Evolutionary conservation across 176 grass and related monocot species (phyloP).

Genomic region (Oryza longistaminata): DNA sequence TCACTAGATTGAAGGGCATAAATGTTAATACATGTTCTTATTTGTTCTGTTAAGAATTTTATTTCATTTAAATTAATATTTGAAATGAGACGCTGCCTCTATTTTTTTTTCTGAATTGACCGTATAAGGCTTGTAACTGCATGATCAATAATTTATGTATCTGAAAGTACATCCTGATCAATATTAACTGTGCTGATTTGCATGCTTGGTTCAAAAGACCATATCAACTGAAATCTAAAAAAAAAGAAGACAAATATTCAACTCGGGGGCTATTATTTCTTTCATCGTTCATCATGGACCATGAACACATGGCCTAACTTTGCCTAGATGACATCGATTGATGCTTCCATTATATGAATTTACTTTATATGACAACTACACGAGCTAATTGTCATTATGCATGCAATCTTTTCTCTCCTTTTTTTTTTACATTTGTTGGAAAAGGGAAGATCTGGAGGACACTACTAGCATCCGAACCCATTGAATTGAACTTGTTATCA

Average conservation of each 20-base stretch:
- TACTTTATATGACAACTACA: background rate
- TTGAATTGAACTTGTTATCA: too few relatives aligned
- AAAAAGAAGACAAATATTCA: too few relatives aligned
- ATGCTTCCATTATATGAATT: slow-evolving; percentile 6
- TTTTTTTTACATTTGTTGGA: background rate
- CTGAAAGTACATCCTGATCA: background rate
- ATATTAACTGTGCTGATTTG: background rate
- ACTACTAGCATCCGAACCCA: background rate
- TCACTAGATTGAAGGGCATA: background rate
- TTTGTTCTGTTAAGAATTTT: background rate
- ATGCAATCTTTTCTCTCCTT: background rate
- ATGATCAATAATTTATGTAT: background rate
- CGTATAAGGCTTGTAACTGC: background rate
- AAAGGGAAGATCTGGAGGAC: background rate
- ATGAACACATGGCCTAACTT: background rate
- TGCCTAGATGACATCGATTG: background rate
- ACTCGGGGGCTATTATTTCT: background rate
- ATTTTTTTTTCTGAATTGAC: background rate
- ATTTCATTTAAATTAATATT: background rate
- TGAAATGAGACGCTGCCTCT: background rate
- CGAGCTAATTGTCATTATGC: background rate
- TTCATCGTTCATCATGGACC: background rate
- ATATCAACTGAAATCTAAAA: too few relatives aligned
- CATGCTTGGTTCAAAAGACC: background rate
- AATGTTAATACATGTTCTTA: too few relatives aligned